Evolutionary conservation across 2,329 filamentous ascomycete species (phyloP), one percentile per base, ranked within the genome.

Genomic region (Davidsoniella virescens): DNA sequence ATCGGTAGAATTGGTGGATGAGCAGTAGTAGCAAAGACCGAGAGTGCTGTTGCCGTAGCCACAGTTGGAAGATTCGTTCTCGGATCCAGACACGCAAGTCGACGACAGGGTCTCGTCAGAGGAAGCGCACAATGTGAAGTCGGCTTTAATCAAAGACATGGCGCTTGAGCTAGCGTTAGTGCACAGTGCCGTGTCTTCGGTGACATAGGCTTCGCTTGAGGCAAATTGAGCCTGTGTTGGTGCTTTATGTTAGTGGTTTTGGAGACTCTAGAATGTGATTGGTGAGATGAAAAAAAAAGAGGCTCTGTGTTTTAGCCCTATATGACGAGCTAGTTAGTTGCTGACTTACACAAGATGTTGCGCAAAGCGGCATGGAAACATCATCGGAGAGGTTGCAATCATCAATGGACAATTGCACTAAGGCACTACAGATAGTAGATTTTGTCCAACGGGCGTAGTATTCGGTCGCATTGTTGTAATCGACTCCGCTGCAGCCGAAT

Each of bases 381-480:
- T 72, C 66, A n/a, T 71, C 64, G 0, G 80, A 74, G 43, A 93
- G 67, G 17, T 68, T 65, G 65, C 92, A 98, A 23, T 73, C 61
- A 9, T 67, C 62, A 58, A 82, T 78, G 4, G 92, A 96, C 61
- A 87, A 88, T 65, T 98, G 92, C 47, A 98, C 77, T 61, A 98
- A 84, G 56, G 85, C 76, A 70, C 93, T 96, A 73, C 92, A 98
- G 56, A 98, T 75, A 55, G 93, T 82, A 54, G 84, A 92, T 44
- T 80, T 92, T 4, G 90, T 94, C 66, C 90, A 98, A 58, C 92
- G 82, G 45, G 92, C 90, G 66, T 98, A 98, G 60, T 88, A 76
- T 59, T 83, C 75, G 57, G 78, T 82, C 3, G 87, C 82, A 62
- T 94, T 84, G 51, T 77, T 78, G 51, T 88, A 73, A 60, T 92